Evolutionary conservation across 2,329 filamentous ascomycete genomes (phyloP).

Genomic region (Mycogone perniciosa): DNA sequence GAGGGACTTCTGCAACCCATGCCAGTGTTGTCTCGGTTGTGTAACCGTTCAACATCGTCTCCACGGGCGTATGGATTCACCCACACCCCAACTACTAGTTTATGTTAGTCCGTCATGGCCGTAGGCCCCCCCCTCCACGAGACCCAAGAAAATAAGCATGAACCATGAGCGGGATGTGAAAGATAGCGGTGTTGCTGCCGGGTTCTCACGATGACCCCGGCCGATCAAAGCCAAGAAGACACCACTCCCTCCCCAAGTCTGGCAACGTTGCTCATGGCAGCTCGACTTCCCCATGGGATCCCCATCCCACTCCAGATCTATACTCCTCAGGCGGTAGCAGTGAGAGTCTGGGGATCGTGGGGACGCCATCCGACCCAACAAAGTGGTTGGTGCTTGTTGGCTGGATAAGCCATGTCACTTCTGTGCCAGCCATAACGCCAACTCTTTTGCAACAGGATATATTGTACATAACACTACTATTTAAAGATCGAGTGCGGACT

Average conservation of each 20-base stretch:
- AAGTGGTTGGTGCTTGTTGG: too few relatives aligned
- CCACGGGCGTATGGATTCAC: not conserved
- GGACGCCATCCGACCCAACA: too few relatives aligned
- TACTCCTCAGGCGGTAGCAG: not conserved
- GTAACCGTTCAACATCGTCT: not conserved
- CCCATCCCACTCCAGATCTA: not conserved
- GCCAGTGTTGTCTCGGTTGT: not conserved
- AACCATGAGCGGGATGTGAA: not conserved
- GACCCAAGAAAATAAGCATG: not conserved
- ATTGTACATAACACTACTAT: too few relatives aligned
- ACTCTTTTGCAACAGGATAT: too few relatives aligned
- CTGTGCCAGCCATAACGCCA: too few relatives aligned
- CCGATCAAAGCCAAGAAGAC: constrained; percentile 1
- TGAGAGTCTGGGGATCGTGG: not conserved
- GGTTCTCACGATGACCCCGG: not conserved
- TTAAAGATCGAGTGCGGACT: too few relatives aligned
- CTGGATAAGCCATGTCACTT: too few relatives aligned
- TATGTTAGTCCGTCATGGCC: not conserved
- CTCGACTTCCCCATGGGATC: not conserved
- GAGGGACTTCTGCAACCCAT: not conserved
- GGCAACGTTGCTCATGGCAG: constrained; percentile 10
- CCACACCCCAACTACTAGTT: not conserved
- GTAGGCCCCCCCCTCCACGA: not conserved
- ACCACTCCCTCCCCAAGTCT: constrained; percentile 5
- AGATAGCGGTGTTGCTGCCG: not conserved